Base-by-base conservation (phyloP, 1,284 basidiomycete species). In the Tremellales sp. region DNA sequence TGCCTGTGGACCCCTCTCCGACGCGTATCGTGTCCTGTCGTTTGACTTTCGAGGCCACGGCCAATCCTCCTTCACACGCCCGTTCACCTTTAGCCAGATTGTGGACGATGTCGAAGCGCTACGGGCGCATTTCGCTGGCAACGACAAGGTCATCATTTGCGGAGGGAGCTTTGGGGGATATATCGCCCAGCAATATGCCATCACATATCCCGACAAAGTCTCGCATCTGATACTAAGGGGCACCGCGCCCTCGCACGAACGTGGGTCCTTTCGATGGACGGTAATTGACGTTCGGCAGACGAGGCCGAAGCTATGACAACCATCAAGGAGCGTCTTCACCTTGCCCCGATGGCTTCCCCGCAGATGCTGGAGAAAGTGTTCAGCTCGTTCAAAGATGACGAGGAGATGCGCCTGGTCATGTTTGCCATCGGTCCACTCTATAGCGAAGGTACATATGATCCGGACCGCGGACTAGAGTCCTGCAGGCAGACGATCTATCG, bases 141-240 rank as follows among this genome's bases (percentile, higher is more conserved):
- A 37, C 14, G 25, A 34, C 32, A 22, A 28, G 27, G 51, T 43
- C 16, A 33, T 57, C 18, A 57, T 57, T 25, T 49, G 46, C 33
- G 55, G 55, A 24, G 55, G 55, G 3, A 54, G 52, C 47, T 57
- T 57, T 43, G 55, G 55, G 2, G 55, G 55, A 6, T 57, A 41
- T 43, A 29, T 57, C 21, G 55, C 55, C 10, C 55, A 57, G 27
- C 51, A 54, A 45, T 57, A 54, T 40, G 55, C 49, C 6, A 54
- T 54, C 34, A 54, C 51, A 4, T 51, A 51, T 47, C 48, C 48
- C 9, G 43, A 48, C 16, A 40, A 41, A 7, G 31, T 53, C 13
- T 27, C 28, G 19, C 48, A 51, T 27, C 28, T 57, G 33, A 40
- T 57, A 5, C 31, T 57, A n/a, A 43, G 55, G 16, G 55, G 55